A percentile compares a stretch with the other conserved stretches of the same genome.
Conservation (phyloP, 1,284 basidiomycete species). For the Puccinia polysora region DNA sequence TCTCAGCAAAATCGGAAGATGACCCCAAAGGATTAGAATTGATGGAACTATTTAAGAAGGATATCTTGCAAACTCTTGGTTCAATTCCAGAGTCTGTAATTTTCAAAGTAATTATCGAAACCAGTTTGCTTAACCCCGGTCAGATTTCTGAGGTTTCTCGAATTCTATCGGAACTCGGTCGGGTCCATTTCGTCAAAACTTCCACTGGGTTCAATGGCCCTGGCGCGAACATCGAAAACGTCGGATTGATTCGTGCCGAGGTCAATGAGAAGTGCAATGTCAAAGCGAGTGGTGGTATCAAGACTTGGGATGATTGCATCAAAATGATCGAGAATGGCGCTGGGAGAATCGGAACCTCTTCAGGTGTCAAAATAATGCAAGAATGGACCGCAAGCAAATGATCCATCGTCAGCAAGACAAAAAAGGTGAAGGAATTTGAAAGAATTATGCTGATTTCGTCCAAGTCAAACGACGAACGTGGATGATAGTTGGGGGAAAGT, state of each 20-base stretch:
- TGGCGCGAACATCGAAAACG: neutral
- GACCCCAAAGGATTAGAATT: neutral
- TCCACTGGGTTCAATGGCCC: constrained; percentile 7
- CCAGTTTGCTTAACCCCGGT: neutral
- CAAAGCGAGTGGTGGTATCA: constrained; percentile 18
- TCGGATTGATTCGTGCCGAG: neutral
- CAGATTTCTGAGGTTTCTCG: neutral
- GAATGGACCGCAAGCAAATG: neutral
- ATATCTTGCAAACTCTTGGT: neutral
- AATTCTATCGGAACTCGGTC: neutral
- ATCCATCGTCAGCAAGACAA: too few relatives aligned
- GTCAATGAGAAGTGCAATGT: neutral
- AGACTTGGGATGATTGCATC: too few relatives aligned
- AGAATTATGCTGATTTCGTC: too few relatives aligned
- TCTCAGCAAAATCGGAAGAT: neutral
- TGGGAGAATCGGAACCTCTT: constrained; percentile 7
- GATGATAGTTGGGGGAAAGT: too few relatives aligned
- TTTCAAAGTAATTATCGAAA: constrained; percentile 20
- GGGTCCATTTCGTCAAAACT: constrained; percentile 3
- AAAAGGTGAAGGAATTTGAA: too few relatives aligned
- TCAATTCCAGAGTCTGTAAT: neutral
- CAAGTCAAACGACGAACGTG: too few relatives aligned
- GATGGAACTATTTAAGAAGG: neutral
- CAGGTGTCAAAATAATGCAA: constrained; percentile 7
- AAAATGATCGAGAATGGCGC: constrained; percentile 14